phyloP scores from a whole-genome alignment of 1,284 basidiomycete genomes.

The Bjerkandera adusta region DNA sequence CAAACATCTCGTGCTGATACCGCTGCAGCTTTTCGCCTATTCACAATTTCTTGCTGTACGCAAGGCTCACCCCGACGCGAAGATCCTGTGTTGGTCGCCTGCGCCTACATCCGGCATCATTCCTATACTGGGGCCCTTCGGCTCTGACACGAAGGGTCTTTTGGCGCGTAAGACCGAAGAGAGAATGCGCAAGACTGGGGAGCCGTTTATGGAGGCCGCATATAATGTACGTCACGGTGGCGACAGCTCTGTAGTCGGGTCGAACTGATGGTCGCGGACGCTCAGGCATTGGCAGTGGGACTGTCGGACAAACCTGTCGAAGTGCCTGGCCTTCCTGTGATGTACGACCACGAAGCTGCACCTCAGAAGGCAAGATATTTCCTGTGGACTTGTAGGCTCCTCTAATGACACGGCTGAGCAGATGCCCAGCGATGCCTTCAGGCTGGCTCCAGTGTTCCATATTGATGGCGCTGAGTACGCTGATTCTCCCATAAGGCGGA shows the following conservation, averaged over 20 bases:
- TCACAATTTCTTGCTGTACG: background rate
- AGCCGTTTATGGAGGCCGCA: background rate
- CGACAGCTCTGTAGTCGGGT: background rate
- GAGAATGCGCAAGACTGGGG: conserved; percentile 2
- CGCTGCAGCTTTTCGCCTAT: background rate
- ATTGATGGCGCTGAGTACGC: background rate
- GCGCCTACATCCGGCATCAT: background rate
- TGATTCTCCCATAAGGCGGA: background rate
- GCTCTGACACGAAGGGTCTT: background rate
- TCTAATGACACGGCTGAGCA: too few species aligned
- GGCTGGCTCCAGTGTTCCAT: too few species aligned
- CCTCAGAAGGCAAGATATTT: conserved; percentile 9
- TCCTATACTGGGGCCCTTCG: background rate
- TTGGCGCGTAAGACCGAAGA: background rate
- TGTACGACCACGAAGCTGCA: conserved; percentile 15
- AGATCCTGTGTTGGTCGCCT: background rate
- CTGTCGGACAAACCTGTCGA: conserved; percentile 6
- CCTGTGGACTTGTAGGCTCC: background rate
- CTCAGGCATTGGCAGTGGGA: background rate
- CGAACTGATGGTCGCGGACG: background rate
- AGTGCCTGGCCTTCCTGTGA: conserved; percentile 13
- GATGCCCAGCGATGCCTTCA: too few species aligned
- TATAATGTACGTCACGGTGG: conserved; percentile 3
- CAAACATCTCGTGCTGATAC: background rate
- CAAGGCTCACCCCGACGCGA: background rate